Percentiles rank a stretch among this genome's conserved stretches.
phyloP scores from a whole-genome alignment of 2,329 filamentous ascomycete genomes.

The Ophiostoma populinum region DNA sequence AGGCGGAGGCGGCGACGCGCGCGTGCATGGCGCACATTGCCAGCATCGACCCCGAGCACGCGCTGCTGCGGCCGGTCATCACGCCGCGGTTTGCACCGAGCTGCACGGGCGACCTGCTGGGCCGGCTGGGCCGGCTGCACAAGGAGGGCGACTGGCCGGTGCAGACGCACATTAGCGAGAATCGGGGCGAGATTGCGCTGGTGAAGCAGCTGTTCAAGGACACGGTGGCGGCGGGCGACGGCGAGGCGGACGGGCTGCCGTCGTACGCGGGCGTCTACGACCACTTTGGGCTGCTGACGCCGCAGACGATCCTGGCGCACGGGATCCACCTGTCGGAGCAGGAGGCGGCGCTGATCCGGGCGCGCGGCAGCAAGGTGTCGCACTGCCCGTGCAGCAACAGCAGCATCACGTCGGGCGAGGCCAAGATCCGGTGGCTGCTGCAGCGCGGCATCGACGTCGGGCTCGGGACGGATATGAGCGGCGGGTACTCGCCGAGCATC shows the following conservation, averaged over 20 bases:
- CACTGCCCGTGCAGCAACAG: conserved; percentile 85
- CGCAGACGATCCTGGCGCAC: conserved; percentile 69
- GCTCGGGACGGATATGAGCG: conserved; percentile 78
- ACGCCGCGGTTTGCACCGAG: conserved; percentile 54
- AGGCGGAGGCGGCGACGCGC: conserved; percentile 37
- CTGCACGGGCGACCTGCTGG: conserved; percentile 44
- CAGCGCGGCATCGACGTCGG: conserved; percentile 63
- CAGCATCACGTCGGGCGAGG: conserved; percentile 62
- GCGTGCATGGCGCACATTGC: conserved; percentile 48
- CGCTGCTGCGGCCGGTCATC: conserved; percentile 60
- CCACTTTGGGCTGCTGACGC: conserved; percentile 45
- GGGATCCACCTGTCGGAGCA: conserved; percentile 54
- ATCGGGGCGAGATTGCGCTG: conserved; percentile 52
- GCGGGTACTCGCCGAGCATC: conserved; percentile 68
- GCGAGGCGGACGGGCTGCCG: conserved; percentile 8
- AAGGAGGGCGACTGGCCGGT: conserved; percentile 45
- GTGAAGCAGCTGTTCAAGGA: conserved; percentile 52
- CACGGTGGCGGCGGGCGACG: conserved; percentile 17
- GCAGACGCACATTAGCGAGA: conserved; percentile 87
- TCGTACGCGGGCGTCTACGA: conserved; percentile 74
- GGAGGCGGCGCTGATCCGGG: conserved; percentile 49
- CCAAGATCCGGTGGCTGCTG: conserved; percentile 57
- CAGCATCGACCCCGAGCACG: conserved; percentile 44
- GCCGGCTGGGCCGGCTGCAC: conserved; percentile 46
- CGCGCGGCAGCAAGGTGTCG: conserved; percentile 46